Percentiles rank a stretch among this genome's conserved stretches.
Evolutionary conservation across 2,329 filamentous ascomycete genomes (phyloP).

Genomic region (Escovopsis sp.): DNA sequence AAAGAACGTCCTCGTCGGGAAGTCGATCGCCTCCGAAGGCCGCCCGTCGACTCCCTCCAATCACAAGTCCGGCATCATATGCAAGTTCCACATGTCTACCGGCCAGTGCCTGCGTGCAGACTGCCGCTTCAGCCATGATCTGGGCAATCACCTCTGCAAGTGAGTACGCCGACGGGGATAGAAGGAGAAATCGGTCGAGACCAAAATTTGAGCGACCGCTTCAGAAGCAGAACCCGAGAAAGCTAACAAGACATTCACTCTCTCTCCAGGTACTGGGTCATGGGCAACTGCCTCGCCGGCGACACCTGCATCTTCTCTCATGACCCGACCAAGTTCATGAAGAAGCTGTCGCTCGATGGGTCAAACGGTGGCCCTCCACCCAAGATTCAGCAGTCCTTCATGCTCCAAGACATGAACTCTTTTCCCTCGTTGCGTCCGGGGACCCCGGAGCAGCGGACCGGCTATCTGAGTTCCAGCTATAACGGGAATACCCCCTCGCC

Average conservation of each 20-base stretch:
- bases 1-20: constrained; percentile 69
- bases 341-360: constrained; percentile 62
- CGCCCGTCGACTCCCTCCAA: constrained; percentile 64
- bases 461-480: constrained; percentile 37
- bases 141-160: constrained; percentile 97
- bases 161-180: constrained; percentile 37
- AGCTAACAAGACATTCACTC: background rate
- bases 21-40: constrained; percentile 66
- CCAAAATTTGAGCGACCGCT: background rate
- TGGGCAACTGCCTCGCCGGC: constrained; percentile 87
- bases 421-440: constrained; percentile 63
- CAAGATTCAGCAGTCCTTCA: constrained; percentile 46
- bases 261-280: constrained; percentile 69
- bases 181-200: background rate
- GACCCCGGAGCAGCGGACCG: constrained; percentile 42
- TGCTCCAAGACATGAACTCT: constrained; percentile 68
- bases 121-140: constrained; percentile 92
- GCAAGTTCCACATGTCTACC: constrained; percentile 91
- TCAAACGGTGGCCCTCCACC: constrained; percentile 45
- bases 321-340: constrained; percentile 76
- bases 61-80: constrained; percentile 75
- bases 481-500: constrained; percentile 48
- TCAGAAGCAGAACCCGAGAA: background rate
- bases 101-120: constrained; percentile 93
- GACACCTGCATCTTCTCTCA: constrained; percentile 95